phyloP scores from a whole-genome alignment of 2,329 filamentous ascomycete species.

The Calonectria honghensis region DNA sequence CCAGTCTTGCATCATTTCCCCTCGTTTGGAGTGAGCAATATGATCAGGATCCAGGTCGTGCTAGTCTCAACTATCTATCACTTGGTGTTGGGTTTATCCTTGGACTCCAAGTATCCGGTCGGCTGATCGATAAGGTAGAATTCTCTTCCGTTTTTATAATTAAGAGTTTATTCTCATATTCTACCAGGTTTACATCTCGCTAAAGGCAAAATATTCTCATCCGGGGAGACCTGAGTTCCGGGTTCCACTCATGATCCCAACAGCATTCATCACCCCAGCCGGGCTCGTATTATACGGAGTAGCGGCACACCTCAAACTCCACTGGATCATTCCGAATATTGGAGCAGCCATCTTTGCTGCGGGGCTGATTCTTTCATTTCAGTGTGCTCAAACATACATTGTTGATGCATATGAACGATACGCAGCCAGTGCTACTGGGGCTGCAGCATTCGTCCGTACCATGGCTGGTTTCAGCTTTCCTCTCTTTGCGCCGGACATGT shows the following conservation, averaged over 20 bases:
- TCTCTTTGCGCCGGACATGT: slow-evolving; percentile 71
- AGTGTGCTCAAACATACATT: slow-evolving; percentile 75
- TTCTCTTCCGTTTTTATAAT: no score
- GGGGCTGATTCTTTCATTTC: slow-evolving; percentile 74
- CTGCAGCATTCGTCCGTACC: slow-evolving; percentile 72
- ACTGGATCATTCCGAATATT: slow-evolving; percentile 75
- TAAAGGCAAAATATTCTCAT: slow-evolving; percentile 53
- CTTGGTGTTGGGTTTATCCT: slow-evolving; percentile 72
- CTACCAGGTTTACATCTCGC: slow-evolving; percentile 53
- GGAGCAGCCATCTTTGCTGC: slow-evolving; percentile 68
- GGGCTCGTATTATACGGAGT: slow-evolving; percentile 72
- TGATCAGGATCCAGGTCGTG: slow-evolving; percentile 65
- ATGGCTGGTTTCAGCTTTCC: slow-evolving; percentile 76
- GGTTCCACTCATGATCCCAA: slow-evolving; percentile 60
- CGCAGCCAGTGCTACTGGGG: slow-evolving; percentile 67
- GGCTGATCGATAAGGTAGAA: slow-evolving; percentile 58
- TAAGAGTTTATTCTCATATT: neutral
- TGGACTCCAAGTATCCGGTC: slow-evolving; percentile 71
- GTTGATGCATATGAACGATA: slow-evolving; percentile 69
- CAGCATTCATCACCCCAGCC: slow-evolving; percentile 65
- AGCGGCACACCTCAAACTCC: slow-evolving; percentile 61
- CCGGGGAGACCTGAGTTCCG: slow-evolving; percentile 60
- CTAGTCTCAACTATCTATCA: slow-evolving; percentile 72
- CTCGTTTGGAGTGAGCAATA: slow-evolving; percentile 69
- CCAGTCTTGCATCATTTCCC: slow-evolving; percentile 70